These are phyloP conservation scores for Papiliotrema flavescens DNA, from an alignment of 1,284 basidiomycete species.

Conservation along the genomic window DNA sequence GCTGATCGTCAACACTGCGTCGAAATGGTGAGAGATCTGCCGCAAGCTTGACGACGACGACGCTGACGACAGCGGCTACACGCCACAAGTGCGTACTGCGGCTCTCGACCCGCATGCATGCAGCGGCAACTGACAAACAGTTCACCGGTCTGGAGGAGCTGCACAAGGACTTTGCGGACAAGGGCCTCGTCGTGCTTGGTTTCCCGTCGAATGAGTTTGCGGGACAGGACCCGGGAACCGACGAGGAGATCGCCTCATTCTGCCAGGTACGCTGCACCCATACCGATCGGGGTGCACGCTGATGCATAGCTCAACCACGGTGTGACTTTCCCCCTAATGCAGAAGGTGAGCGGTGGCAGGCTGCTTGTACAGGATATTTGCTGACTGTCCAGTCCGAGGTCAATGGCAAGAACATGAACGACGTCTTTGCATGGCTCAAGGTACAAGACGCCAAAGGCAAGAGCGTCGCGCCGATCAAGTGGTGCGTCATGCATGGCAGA, in stretches of 20 bases:
- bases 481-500: constrained; percentile 20
- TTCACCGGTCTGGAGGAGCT: constrained; percentile 53
- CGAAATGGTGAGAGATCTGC: constrained; percentile 47
- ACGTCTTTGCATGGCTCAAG: constrained; percentile 85
- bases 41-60: not conserved
- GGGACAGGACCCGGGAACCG: constrained; percentile 67
- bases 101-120: no score
- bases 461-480: constrained; percentile 42
- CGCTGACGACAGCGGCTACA: constrained; percentile 34
- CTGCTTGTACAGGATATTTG: not conserved
- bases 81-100: constrained; percentile 31
- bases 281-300: not conserved
- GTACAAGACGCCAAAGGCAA: constrained; percentile 42
- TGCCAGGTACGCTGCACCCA: constrained; percentile 37
- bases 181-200: constrained; percentile 52
- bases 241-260: constrained; percentile 58
- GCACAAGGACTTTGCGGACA: constrained; percentile 52
- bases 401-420: constrained; percentile 72
- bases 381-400: constrained; percentile 61
- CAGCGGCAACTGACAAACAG: constrained; percentile 28
- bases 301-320: constrained; percentile 61
- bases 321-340: constrained; percentile 75
- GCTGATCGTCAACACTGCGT: constrained; percentile 56
- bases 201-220: constrained; percentile 55
- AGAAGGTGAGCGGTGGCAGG: constrained; percentile 52